phyloP scores from a whole-genome alignment of 1,284 basidiomycete genomes.

The Cystobasidium slooffiae region DNA sequence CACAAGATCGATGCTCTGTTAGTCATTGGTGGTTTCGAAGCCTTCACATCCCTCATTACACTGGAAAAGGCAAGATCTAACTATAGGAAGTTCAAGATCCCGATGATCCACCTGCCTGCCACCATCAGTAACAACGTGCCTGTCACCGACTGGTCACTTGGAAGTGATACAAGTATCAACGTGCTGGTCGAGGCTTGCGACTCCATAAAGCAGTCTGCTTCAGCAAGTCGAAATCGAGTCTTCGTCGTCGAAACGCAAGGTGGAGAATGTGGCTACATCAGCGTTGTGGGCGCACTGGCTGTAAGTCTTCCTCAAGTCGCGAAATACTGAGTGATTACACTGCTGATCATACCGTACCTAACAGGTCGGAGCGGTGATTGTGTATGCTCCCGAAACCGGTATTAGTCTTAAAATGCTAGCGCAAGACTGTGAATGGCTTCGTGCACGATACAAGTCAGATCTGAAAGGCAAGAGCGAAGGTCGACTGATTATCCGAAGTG shows the following conservation, averaged over 20 bases:
- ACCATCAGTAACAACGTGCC: conserved; percentile 95
- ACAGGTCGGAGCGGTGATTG: conserved; percentile 87
- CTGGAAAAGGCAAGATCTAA: conserved; percentile 77
- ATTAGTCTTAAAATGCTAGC: conserved; percentile 80
- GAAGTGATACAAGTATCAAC: conserved; percentile 93
- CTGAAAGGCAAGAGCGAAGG: conserved; percentile 88
- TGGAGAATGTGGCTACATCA: conserved; percentile 92
- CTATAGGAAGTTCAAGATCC: conserved; percentile 91
- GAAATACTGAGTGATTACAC: not conserved
- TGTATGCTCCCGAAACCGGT: conserved; percentile 92
- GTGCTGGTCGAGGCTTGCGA: conserved; percentile 97
- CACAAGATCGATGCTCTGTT: conserved; percentile 80
- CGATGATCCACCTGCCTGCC: conserved; percentile 82
- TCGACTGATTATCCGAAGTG: conserved; percentile 89
- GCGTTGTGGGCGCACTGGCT: conserved; percentile 91
- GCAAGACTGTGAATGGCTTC: conserved; percentile 86
- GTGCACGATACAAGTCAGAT: conserved; percentile 82
- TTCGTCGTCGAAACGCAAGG: conserved; percentile 99
- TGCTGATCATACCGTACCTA: not conserved
- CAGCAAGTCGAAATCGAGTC: conserved; percentile 89
- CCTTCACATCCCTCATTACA: conserved; percentile 76
- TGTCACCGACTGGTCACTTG: conserved; percentile 91
- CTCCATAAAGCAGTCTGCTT: conserved; percentile 96
- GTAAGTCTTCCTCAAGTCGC: conserved; percentile 62
- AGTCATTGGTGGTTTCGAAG: conserved; percentile 95